A percentile compares a stretch with the other conserved stretches of the same genome.
These are phyloP conservation scores for Sisymbrium altissimum DNA, from an alignment of 345 rosid species.

Conservation along the genomic window DNA sequence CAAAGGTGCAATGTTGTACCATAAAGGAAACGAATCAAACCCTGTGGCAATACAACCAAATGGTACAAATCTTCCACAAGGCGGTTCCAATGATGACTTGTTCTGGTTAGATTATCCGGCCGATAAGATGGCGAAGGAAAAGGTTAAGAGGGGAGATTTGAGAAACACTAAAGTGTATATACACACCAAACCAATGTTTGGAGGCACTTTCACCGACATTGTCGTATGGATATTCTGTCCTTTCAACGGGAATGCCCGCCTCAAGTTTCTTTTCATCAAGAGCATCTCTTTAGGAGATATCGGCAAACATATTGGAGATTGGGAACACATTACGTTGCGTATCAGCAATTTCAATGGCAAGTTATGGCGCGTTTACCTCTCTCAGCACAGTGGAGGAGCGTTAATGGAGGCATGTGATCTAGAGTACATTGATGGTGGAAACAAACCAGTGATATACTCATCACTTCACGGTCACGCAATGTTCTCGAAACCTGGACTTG, in stretches of 20 bases:
- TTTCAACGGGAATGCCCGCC: conserved; percentile 64
- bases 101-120: conserved; percentile 73
- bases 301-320: conserved; percentile 78
- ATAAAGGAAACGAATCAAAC: conserved; percentile 53
- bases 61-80: conserved; percentile 80
- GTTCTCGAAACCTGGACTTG: conserved; percentile 62
- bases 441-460: conserved; percentile 52
- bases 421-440: conserved; percentile 40
- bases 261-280: conserved; percentile 47
- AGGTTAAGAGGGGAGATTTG: conserved; percentile 58
- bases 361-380: conserved; percentile 47
- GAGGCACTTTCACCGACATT: conserved; percentile 67
- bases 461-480: conserved; percentile 71
- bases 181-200: conserved; percentile 70
- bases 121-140: conserved; percentile 41
- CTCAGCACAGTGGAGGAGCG: conserved; percentile 60
- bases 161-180: conserved; percentile 44
- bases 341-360: conserved; percentile 70
- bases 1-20: conserved; percentile 58
- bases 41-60: conserved; percentile 43
- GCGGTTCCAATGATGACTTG: conserved; percentile 54
- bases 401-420: conserved; percentile 56
- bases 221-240: conserved; percentile 73
- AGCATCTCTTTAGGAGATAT: conserved; percentile 46
- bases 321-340: conserved; percentile 81